phyloP scores from a whole-genome alignment of 1,284 basidiomycete genomes.

The Chalciporus sp. region DNA sequence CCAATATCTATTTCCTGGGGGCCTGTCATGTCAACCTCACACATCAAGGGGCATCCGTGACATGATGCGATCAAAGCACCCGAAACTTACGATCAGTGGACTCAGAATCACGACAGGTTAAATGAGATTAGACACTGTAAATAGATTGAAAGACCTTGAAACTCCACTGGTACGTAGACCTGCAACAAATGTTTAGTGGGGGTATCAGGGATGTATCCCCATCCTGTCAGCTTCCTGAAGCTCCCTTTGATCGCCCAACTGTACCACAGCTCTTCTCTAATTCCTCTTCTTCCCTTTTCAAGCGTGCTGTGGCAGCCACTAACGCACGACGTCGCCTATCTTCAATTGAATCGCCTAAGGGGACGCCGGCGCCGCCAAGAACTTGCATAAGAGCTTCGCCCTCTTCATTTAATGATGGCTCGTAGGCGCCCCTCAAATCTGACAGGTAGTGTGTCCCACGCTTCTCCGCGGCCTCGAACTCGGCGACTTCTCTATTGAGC shows the following conservation, averaged over 20 bases:
- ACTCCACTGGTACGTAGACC: not conserved
- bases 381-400: conserved; percentile 51
- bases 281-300: conserved; percentile 67
- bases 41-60: too few relatives aligned
- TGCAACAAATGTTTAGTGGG: not conserved
- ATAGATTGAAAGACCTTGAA: too few relatives aligned
- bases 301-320: conserved; percentile 59
- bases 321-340: conserved; percentile 56
- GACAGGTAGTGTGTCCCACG: conserved; percentile 58
- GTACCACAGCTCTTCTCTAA: conserved; percentile 75
- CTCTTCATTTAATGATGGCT: conserved; percentile 56
- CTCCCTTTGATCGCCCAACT: conserved; percentile 17
- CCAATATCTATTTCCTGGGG: too few relatives aligned
- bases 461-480: conserved; percentile 57
- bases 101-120: too few relatives aligned
- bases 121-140: too few relatives aligned
- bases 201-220: not conserved
- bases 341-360: conserved; percentile 48
- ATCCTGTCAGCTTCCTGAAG: not conserved
- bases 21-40: too few relatives aligned
- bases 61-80: too few relatives aligned
- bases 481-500: conserved; percentile 70
- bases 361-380: conserved; percentile 43
- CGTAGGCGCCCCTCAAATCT: conserved; percentile 45
- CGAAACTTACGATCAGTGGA: too few relatives aligned